phyloP scores from a whole-genome alignment of 441 rosid genomes.

The Bocquillonia castaneifolia region DNA sequence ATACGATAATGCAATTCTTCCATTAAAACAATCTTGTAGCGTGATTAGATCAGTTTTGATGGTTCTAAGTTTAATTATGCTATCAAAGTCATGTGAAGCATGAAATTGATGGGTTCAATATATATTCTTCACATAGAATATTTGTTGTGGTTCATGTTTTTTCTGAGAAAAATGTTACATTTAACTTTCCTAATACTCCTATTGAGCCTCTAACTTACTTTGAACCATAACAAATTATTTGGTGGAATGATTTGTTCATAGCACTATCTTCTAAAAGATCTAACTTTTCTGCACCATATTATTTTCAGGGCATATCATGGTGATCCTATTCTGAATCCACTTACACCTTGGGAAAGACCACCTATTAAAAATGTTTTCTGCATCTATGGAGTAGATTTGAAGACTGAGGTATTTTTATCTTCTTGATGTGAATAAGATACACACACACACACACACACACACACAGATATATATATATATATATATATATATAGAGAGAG shows the following conservation, averaged over 20 bases:
- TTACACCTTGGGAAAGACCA: constrained; percentile 98
- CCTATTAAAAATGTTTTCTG: constrained; percentile 93
- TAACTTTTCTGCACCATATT: constrained; percentile 18
- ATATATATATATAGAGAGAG: no score
- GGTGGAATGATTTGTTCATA: not conserved
- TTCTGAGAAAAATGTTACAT: not conserved
- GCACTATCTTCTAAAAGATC: not conserved
- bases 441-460: no score
- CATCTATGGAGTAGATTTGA: constrained; percentile 80
- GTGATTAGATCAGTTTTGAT: not conserved
- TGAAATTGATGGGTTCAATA: not conserved
- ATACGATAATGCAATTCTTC: not conserved
- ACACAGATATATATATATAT: no score
- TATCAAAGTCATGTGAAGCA: not conserved
- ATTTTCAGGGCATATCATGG: constrained; percentile 76
- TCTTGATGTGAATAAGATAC: constrained; percentile 23
- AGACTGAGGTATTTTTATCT: constrained; percentile 72
- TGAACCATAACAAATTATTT: not conserved
- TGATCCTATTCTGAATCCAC: constrained; percentile 90
- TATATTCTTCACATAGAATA: not conserved
- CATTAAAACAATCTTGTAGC: not conserved
- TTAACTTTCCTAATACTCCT: not conserved
- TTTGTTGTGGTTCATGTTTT: not conserved
- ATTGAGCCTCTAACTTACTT: not conserved
- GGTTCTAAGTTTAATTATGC: not conserved